These are phyloP conservation scores for Kurtzmaniella quercitrusa DNA, from an alignment of 1,139 yeast genomes.

Conservation along the genomic window DNA sequence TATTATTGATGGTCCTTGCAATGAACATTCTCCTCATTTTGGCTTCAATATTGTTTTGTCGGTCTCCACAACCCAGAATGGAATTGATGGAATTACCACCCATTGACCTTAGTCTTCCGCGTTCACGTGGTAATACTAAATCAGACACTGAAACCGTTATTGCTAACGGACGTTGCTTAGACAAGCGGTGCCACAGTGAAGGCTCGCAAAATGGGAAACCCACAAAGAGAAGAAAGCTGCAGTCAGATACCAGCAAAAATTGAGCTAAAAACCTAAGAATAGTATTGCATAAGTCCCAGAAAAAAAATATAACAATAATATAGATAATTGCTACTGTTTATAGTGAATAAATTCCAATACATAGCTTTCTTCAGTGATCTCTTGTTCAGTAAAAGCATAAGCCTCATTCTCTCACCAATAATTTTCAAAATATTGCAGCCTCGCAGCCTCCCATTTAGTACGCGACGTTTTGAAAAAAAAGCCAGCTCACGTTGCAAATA, in stretches of 20 bases:
- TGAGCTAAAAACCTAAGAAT: too few species aligned
- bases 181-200: not conserved
- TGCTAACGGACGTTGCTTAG: not conserved
- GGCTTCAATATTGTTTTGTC: not conserved
- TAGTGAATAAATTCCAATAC: too few species aligned
- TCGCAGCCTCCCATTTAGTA: not conserved
- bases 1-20: slow-evolving; percentile 3
- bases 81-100: not conserved
- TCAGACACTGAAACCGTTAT: not conserved
- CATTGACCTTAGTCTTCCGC: not conserved
- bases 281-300: too few species aligned
- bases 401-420: too few species aligned
- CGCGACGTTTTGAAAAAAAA: not conserved
- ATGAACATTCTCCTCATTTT: not conserved
- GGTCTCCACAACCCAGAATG: not conserved
- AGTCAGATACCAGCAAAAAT: too few species aligned
- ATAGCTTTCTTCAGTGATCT: too few species aligned
- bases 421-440: too few species aligned
- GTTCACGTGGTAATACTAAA: not conserved
- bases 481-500: not conserved
- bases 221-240: not conserved
- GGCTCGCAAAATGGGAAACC: not conserved
- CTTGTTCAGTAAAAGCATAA: too few species aligned
- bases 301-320: too few species aligned
- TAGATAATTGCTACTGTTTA: too few species aligned